phyloP scores from a whole-genome alignment of 106 monocot genomes.

The Allium fistulosum region DNA sequence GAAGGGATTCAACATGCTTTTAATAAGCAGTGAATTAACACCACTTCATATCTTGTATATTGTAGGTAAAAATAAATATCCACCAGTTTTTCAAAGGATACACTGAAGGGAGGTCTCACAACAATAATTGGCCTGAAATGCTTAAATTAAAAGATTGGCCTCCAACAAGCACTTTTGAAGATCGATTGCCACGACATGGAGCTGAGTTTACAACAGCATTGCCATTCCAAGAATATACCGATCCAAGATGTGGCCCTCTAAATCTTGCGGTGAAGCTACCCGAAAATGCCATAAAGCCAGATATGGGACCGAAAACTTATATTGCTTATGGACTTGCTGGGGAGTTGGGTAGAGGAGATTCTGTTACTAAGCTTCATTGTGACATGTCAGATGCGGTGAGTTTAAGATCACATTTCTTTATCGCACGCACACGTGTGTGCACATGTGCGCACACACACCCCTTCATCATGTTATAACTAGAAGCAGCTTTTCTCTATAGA shows the following conservation, averaged over 20 bases:
- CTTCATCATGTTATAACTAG: no score
- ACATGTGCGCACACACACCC: no score
- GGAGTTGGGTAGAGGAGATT: constrained; percentile 88
- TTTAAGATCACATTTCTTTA: no score
- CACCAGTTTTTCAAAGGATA: constrained; percentile 64
- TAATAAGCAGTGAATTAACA: no score
- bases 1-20: no score
- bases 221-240: constrained; percentile 84
- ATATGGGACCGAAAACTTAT: constrained; percentile 88
- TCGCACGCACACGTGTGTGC: no score
- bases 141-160: constrained; percentile 99
- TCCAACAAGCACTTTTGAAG: constrained; percentile 74
- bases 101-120: constrained; percentile 46
- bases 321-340: constrained; percentile 84
- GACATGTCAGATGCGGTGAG: constrained; percentile 95
- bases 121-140: constrained; percentile 70
- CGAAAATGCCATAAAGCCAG: constrained; percentile 59
- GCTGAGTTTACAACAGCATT: constrained; percentile 78
- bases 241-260: constrained; percentile 64
- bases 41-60: neutral
- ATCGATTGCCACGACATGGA: constrained; percentile 80
- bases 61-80: constrained; percentile 74
- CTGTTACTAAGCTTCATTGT: constrained; percentile 94
- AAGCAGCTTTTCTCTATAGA: no score
- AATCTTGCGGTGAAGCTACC: constrained; percentile 81